phyloP scores from a whole-genome alignment of 2,329 filamentous ascomycete species.

The Anisogramma anomala region DNA sequence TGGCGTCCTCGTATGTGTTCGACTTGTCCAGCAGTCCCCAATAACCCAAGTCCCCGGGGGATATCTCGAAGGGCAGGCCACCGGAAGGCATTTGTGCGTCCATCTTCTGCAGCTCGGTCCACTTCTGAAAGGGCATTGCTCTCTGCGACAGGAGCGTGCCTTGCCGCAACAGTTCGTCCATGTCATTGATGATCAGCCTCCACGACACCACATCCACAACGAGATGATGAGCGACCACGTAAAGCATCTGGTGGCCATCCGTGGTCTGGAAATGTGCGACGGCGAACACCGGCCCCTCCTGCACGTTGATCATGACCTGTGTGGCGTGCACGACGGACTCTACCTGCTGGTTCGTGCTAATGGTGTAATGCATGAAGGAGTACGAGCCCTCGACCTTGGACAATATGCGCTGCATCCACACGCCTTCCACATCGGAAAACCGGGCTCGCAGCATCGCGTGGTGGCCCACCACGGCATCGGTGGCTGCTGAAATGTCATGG shows the following conservation, averaged over 20 bases:
- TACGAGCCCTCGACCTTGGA: constrained; percentile 32
- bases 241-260: constrained; percentile 35
- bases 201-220: constrained; percentile 40
- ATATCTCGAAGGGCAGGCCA: constrained; percentile 28
- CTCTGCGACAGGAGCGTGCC: constrained; percentile 33
- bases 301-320: constrained; percentile 35
- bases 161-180: constrained; percentile 36
- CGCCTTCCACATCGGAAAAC: constrained; percentile 27
- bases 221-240: constrained; percentile 39
- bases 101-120: constrained; percentile 34
- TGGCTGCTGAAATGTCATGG: constrained; percentile 35
- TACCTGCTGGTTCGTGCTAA: constrained; percentile 31
- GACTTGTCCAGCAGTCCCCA: constrained; percentile 33
- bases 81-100: constrained; percentile 11
- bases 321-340: constrained; percentile 29
- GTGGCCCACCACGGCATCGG: constrained; percentile 36
- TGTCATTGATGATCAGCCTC: constrained; percentile 37
- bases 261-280: constrained; percentile 36
- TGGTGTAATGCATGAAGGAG: constrained; percentile 30
- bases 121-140: constrained; percentile 37
- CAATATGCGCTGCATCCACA: constrained; percentile 36
- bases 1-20: constrained; percentile 36
- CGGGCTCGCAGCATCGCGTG: constrained; percentile 41
- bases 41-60: constrained; percentile 31
- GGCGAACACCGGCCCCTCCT: constrained; percentile 38